Evolutionary conservation across 1,284 basidiomycete species (phyloP).

Genomic region (Porodaedalea pini): DNA sequence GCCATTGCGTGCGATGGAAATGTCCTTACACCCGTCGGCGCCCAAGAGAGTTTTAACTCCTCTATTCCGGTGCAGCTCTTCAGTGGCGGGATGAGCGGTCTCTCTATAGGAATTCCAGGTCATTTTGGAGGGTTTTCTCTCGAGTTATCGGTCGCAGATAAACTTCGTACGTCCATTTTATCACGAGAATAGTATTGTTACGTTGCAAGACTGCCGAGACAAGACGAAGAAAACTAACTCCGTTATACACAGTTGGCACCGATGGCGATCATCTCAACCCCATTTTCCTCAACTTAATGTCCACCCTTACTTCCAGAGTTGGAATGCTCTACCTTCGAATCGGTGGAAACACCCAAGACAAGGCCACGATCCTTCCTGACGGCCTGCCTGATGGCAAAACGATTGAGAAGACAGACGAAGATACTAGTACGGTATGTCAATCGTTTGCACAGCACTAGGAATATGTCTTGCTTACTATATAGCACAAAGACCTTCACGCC

Average conservation of each 20-base stretch:
- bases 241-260: background rate
- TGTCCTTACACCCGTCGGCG: constrained; percentile 11
- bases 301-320: constrained; percentile 56
- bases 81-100: constrained; percentile 36
- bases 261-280: constrained; percentile 41
- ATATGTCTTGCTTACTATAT: background rate
- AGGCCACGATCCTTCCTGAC: constrained; percentile 44
- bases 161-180: constrained; percentile 47
- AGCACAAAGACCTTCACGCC: constrained; percentile 35
- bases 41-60: constrained; percentile 3
- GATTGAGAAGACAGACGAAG: constrained; percentile 45
- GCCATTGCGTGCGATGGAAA: constrained; percentile 20
- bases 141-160: constrained; percentile 66
- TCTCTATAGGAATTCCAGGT: constrained; percentile 54
- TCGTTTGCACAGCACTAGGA: background rate
- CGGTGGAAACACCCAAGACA: constrained; percentile 77
- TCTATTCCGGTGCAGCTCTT: constrained; percentile 38
- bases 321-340: constrained; percentile 62
- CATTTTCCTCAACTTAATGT: constrained; percentile 73
- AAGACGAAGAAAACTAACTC: constrained; percentile 21
- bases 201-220: constrained; percentile 55
- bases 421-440: constrained; percentile 40
- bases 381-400: constrained; percentile 42
- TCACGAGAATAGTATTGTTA: constrained; percentile 24
- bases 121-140: constrained; percentile 70